These are phyloP conservation scores for Globisporangium camurandrum DNA, from an alignment of 352 stramenopile species.

Conservation along the genomic window DNA sequence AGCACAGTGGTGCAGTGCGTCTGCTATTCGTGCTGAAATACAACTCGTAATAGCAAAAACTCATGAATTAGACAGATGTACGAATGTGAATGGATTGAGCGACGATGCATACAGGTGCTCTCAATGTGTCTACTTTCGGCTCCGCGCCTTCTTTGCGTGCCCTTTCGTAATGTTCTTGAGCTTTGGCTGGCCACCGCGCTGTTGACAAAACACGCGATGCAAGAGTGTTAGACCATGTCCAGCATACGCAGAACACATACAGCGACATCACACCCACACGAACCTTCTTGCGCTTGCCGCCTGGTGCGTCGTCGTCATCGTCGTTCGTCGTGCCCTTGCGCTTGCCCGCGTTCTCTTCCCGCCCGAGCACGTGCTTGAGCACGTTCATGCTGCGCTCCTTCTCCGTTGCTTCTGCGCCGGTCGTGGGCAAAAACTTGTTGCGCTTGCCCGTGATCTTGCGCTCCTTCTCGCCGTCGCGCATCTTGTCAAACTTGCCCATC, in stretches of 20 bases:
- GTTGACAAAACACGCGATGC: background rate
- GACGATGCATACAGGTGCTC: background rate
- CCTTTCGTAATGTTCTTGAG: slow-evolving; percentile 75
- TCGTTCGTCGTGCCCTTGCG: slow-evolving; percentile 47
- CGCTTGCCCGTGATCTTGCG: slow-evolving; percentile 82
- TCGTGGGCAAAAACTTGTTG: slow-evolving; percentile 74
- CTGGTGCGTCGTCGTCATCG: slow-evolving; percentile 46
- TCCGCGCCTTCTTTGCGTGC: slow-evolving; percentile 50
- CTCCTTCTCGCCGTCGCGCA: slow-evolving; percentile 88
- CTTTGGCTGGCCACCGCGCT: slow-evolving; percentile 28
- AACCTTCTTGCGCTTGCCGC: slow-evolving; percentile 55
- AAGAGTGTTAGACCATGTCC: slow-evolving; percentile 2
- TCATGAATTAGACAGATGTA: background rate
- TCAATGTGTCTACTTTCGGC: slow-evolving; percentile 34
- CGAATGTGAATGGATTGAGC: background rate
- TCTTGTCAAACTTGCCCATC: slow-evolving; percentile 94
- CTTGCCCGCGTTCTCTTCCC: slow-evolving; percentile 76
- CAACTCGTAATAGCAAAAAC: too few species aligned
- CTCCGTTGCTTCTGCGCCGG: slow-evolving; percentile 61
- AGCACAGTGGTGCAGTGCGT: too few species aligned
- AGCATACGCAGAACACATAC: slow-evolving; percentile 3
- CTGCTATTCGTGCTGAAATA: too few species aligned
- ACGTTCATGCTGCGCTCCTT: slow-evolving; percentile 79
- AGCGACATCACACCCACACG: background rate
- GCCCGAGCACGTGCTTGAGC: slow-evolving; percentile 63